A percentile compares a stretch with the other conserved stretches of the same genome.
These are phyloP conservation scores for Bretschneidera sinensis DNA, from an alignment of 345 rosid genomes.

Conservation along the genomic window DNA sequence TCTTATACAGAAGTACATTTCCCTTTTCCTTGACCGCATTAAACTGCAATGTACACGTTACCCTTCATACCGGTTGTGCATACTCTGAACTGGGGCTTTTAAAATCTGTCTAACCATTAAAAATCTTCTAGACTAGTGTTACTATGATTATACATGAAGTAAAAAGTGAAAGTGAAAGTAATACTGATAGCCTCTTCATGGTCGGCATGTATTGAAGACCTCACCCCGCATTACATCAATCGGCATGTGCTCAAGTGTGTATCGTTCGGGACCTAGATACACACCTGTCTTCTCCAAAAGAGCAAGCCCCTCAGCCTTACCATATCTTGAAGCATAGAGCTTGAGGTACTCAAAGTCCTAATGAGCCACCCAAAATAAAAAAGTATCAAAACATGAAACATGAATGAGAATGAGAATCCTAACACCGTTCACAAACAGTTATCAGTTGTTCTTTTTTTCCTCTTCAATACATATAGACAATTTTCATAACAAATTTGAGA, in stretches of 20 bases:
- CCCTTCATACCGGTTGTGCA: background rate
- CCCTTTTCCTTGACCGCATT: no score
- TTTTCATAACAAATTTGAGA: no score
- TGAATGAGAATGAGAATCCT: no score
- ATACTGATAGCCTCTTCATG: background rate
- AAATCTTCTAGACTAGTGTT: background rate
- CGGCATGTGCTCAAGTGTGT: constrained; percentile 82
- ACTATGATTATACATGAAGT: no score
- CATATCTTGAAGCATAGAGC: constrained; percentile 66
- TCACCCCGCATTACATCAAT: constrained; percentile 86
- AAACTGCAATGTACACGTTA: no score
- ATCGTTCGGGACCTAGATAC: constrained; percentile 84
- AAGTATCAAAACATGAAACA: background rate
- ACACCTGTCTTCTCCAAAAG: constrained; percentile 84
- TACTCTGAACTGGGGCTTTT: background rate
- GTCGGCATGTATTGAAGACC: constrained; percentile 57
- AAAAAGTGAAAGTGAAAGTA: background rate
- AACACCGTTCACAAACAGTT: no score
- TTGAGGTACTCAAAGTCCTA: constrained; percentile 85
- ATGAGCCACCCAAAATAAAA: background rate
- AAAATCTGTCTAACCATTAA: background rate
- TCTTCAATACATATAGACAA: no score
- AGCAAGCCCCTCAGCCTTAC: constrained; percentile 67
- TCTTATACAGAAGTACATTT: no score
- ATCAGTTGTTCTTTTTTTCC: no score